Percentiles rank a stretch among this genome's conserved stretches.
phyloP scores from a whole-genome alignment of 495 filamentous ascomycete genomes.

The Chaetomidium leptoderma region DNA sequence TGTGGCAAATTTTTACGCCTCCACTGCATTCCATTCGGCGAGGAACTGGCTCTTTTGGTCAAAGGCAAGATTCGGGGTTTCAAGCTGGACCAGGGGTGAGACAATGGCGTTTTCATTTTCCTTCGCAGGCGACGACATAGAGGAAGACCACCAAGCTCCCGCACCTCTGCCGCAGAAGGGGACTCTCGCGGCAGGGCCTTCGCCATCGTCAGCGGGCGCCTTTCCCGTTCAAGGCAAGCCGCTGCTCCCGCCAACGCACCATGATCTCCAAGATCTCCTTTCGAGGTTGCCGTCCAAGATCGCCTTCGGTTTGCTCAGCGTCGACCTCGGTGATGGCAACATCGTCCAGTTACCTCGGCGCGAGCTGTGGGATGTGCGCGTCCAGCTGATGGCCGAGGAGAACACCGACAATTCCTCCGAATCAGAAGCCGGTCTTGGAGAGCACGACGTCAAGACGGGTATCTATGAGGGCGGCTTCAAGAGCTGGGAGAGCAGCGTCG shows the following conservation, averaged over 20 bases:
- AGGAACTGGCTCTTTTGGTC: too few species aligned
- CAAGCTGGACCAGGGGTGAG: neutral
- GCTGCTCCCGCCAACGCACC: constrained; percentile 43
- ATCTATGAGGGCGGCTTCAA: constrained; percentile 99
- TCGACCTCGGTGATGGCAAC: constrained; percentile 46
- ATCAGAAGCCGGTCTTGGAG: constrained; percentile 55
- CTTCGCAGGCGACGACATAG: constrained; percentile 82
- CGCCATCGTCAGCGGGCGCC: constrained; percentile 37
- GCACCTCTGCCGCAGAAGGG: constrained; percentile 19
- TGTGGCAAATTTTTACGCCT: too few species aligned
- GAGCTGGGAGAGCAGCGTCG: constrained; percentile 93
- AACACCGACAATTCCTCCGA: constrained; percentile 36
- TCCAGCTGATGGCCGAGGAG: constrained; percentile 91
- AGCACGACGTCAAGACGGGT: constrained; percentile 80
- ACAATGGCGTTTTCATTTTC: constrained; percentile 65
- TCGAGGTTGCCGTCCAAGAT: constrained; percentile 71
- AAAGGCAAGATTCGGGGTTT: neutral
- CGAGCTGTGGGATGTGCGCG: constrained; percentile 87
- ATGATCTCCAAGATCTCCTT: constrained; percentile 52
- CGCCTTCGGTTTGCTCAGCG: constrained; percentile 60
- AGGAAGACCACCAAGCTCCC: constrained; percentile 51
- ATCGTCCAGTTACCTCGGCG: constrained; percentile 66
- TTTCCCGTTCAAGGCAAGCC: constrained; percentile 49
- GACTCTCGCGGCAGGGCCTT: constrained; percentile 5
- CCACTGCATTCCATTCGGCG: too few species aligned